These are phyloP conservation scores for Leucoagaricus sp. DNA, from an alignment of 1,284 basidiomycete genomes.

Conservation along the genomic window DNA sequence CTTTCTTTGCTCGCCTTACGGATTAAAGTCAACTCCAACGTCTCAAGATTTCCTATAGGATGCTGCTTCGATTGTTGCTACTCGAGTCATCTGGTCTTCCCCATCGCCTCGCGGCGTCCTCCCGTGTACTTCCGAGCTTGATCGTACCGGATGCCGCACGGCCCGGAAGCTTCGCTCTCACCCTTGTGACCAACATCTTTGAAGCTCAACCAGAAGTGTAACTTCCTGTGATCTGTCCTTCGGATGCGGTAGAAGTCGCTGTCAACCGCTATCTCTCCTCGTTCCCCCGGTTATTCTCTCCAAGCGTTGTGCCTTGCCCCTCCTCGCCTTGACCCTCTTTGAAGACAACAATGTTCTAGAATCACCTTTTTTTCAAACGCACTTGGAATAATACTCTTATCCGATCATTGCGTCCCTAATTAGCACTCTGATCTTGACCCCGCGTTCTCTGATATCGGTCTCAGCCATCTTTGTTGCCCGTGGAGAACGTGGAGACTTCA, in stretches of 20 bases:
- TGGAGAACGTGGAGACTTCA: not conserved
- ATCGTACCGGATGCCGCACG: not conserved
- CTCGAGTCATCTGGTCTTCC: conserved; percentile 7
- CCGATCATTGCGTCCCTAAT: not conserved
- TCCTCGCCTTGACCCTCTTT: no score
- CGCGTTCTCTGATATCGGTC: no score
- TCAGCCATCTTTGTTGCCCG: not conserved
- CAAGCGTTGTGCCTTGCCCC: no score
- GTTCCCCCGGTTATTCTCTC: no score
- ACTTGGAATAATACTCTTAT: no score
- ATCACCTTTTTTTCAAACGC: no score
- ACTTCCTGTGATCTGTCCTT: no score
- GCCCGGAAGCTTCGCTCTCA: not conserved
- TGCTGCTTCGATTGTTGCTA: not conserved
- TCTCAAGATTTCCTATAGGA: not conserved
- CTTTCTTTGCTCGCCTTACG: no score
- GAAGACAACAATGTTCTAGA: no score
- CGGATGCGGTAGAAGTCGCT: no score
- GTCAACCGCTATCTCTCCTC: no score
- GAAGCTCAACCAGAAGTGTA: not conserved
- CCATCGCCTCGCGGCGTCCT: conserved; percentile 6
- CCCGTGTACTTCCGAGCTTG: not conserved
- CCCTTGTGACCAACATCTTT: not conserved
- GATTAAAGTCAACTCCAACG: not conserved
- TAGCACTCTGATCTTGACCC: no score